phyloP scores from a whole-genome alignment of 2,329 filamentous ascomycete species.

The Cladophialophora carrionii region DNA sequence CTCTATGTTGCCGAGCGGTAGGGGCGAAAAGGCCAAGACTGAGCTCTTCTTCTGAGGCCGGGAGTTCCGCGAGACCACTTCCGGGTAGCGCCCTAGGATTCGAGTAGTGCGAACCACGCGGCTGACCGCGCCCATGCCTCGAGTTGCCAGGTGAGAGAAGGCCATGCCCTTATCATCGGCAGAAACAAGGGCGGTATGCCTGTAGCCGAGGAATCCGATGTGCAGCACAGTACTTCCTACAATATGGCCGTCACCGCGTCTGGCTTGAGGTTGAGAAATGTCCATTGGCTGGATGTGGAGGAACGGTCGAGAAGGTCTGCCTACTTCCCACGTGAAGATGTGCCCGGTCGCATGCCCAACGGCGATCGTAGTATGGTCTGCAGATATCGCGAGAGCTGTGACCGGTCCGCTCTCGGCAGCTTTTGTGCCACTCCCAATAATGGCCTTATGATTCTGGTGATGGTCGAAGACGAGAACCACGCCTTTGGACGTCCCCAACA shows the following conservation, averaged over 20 bases:
- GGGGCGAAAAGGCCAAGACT: conserved; percentile 84
- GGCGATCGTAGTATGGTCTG: conserved; percentile 89
- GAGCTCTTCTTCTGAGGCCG: conserved; percentile 87
- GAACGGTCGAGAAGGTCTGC: conserved; percentile 80
- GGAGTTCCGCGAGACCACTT: conserved; percentile 63
- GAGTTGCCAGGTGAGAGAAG: conserved; percentile 92
- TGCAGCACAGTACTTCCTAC: conserved; percentile 78
- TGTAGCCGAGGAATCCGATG: conserved; percentile 89
- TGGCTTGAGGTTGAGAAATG: conserved; percentile 63
- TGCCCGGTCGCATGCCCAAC: conserved; percentile 85
- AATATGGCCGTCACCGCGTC: conserved; percentile 79
- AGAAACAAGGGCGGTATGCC: conserved; percentile 92
- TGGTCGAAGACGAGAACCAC: conserved; percentile 97
- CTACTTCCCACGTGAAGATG: conserved; percentile 97
- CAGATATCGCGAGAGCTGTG: conserved; percentile 85
- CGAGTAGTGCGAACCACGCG: conserved; percentile 85
- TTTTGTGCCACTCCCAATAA: conserved; percentile 91
- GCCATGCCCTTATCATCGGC: conserved; percentile 96
- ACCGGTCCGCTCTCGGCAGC: conserved; percentile 89
- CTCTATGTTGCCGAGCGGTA: conserved; percentile 93
- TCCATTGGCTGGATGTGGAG: conserved; percentile 81
- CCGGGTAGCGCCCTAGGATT: conserved; percentile 87
- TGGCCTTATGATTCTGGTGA: conserved; percentile 89
- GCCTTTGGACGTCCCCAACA: conserved; percentile 90
- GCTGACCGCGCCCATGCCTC: conserved; percentile 83